phyloP scores from a whole-genome alignment of 805 yeast genomes.

The Candida yuanshanica region DNA sequence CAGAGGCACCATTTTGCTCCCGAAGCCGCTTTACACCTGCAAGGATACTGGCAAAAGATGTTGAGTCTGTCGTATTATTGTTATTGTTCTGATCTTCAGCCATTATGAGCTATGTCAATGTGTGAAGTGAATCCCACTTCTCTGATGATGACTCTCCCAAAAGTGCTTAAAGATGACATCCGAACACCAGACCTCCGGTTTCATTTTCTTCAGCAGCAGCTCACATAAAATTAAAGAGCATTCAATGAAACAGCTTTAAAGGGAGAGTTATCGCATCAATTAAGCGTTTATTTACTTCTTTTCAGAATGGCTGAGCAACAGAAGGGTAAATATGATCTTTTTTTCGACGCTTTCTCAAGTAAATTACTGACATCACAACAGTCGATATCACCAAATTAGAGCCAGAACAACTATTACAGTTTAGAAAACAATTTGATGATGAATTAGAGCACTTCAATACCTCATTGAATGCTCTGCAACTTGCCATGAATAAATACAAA shows the following conservation, averaged over 20 bases:
- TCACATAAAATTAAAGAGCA: too few species aligned
- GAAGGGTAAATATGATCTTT: conserved; percentile 3
- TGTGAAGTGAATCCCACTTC: too few species aligned
- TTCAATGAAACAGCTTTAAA: too few species aligned
- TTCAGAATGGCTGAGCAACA: conserved; percentile 8
- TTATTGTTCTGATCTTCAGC: conserved; percentile 5
- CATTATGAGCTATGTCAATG: background rate
- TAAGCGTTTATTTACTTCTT: too few species aligned
- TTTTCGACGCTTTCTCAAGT: background rate
- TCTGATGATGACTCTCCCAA: too few species aligned
- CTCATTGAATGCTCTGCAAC: conserved; percentile 74
- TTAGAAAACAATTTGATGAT: conserved; percentile 76
- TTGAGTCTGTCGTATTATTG: conserved; percentile 36
- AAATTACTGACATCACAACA: conserved; percentile 10
- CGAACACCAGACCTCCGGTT: background rate
- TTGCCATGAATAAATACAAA: conserved; percentile 75
- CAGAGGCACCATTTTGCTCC: conserved; percentile 18
- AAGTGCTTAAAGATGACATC: too few species aligned
- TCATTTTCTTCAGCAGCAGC: too few species aligned
- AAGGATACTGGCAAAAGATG: conserved; percentile 65
- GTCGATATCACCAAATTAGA: conserved; percentile 68
- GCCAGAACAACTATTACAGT: conserved; percentile 79
- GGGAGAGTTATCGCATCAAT: too few species aligned
- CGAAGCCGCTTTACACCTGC: conserved; percentile 60
- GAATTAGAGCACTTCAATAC: conserved; percentile 83